Percentiles rank a stretch among this genome's conserved stretches.
Conservation (phyloP, 164 flowering plant genomes). For the Stephania yunnanensis region DNA sequence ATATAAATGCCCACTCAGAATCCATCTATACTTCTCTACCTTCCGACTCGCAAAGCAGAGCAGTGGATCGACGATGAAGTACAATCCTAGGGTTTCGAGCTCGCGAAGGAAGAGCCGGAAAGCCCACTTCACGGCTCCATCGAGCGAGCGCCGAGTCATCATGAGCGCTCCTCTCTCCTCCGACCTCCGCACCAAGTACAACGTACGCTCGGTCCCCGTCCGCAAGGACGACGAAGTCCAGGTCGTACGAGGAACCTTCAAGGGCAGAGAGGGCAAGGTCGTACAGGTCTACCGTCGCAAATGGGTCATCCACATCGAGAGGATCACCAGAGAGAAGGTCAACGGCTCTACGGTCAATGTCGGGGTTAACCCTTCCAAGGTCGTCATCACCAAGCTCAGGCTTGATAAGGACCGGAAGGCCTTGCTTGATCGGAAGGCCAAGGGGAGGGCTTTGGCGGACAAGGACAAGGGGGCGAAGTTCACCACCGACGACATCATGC, state of each 20-base stretch:
- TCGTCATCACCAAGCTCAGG: conserved; percentile 64
- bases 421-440: conserved; percentile 62
- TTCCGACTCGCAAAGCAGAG: background rate
- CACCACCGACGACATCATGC: conserved; percentile 57
- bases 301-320: conserved; percentile 81
- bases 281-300: conserved; percentile 76
- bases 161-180: conserved; percentile 62
- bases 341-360: conserved; percentile 81
- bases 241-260: conserved; percentile 70
- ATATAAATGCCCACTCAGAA: background rate
- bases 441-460: conserved; percentile 67
- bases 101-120: conserved; percentile 66
- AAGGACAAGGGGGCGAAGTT: conserved; percentile 76
- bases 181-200: conserved; percentile 67
- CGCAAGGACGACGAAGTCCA: conserved; percentile 88
- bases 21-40: background rate
- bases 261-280: conserved; percentile 78
- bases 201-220: conserved; percentile 68
- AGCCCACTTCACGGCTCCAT: conserved; percentile 81
- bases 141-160: conserved; percentile 57
- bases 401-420: conserved; percentile 78
- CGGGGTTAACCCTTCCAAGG: conserved; percentile 70
- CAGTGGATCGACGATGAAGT: conserved; percentile 43
- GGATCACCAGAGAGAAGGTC: conserved; percentile 78
- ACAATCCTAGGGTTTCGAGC: conserved; percentile 56